Evolutionary conservation across 257 asterid species (phyloP).

Genomic region (Nyctanthes arbortristis): DNA sequence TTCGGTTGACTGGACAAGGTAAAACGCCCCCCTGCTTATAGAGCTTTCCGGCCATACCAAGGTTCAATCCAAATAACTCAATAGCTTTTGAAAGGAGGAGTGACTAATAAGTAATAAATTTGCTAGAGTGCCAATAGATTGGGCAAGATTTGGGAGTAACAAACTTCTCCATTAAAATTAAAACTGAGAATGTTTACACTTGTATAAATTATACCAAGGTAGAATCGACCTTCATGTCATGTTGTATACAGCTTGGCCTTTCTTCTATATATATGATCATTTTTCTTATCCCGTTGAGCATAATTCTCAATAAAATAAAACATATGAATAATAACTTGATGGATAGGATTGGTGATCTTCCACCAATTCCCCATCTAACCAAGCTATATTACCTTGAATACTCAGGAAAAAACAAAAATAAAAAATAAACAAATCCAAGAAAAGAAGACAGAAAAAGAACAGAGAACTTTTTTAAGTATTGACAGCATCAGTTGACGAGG

Average conservation of each 20-base stretch:
- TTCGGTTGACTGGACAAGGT: too few relatives aligned
- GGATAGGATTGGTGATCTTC: slow-evolving; percentile 68
- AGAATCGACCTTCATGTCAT: slow-evolving; percentile 37
- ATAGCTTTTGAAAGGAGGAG: too few relatives aligned
- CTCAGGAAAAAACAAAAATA: slow-evolving; percentile 16
- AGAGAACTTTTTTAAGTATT: slow-evolving; percentile 41
- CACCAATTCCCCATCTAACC: slow-evolving; percentile 57
- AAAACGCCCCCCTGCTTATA: too few relatives aligned
- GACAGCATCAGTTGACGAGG: slow-evolving; percentile 43
- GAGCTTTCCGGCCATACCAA: too few relatives aligned
- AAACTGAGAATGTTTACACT: slow-evolving; percentile 48
- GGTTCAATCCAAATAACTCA: too few relatives aligned
- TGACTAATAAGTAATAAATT: too few relatives aligned
- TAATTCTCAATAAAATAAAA: slow-evolving; percentile 28
- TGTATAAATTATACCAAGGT: slow-evolving; percentile 36
- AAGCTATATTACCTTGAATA: slow-evolving; percentile 39
- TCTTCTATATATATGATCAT: slow-evolving; percentile 23
- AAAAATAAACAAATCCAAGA: slow-evolving; percentile 18
- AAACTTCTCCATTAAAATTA: slow-evolving; percentile 46
- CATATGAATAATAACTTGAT: slow-evolving; percentile 38
- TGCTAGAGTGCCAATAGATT: neutral
- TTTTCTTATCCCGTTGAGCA: slow-evolving; percentile 16
- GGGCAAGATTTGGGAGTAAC: slow-evolving; percentile 16
- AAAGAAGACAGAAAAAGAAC: slow-evolving; percentile 19
- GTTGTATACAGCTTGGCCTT: slow-evolving; percentile 27